A percentile compares a stretch with the other conserved stretches of the same genome.
These are phyloP conservation scores for Sporothrix schenckii DNA, from an alignment of 2,329 filamentous ascomycete genomes.

Conservation along the genomic window DNA sequence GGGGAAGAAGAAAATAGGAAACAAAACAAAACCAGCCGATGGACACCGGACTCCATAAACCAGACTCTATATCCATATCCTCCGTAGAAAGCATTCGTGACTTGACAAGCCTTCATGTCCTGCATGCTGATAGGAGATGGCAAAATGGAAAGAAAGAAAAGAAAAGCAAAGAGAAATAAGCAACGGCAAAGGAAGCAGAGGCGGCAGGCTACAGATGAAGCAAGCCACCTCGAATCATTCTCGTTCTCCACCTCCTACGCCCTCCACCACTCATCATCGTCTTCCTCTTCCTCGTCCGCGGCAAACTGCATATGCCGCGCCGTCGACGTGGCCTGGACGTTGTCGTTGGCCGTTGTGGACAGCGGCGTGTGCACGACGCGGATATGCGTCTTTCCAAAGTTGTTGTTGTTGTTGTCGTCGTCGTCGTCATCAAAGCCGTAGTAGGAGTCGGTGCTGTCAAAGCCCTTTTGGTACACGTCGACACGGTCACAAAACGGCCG, in stretches of 20 bases:
- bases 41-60: neutral
- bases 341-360: too few species aligned
- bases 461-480: neutral
- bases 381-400: neutral
- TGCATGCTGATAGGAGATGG: neutral
- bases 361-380: conserved; percentile 38
- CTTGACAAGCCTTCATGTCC: neutral
- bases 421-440: neutral
- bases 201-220: conserved; percentile 22
- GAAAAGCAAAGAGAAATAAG: neutral
- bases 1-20: neutral
- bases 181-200: neutral
- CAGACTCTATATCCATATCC: neutral
- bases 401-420: neutral
- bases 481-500: neutral
- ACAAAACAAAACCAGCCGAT: conserved; percentile 3
- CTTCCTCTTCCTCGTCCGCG: conserved; percentile 38
- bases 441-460: neutral
- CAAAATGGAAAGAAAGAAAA: neutral
- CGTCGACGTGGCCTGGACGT: conserved; percentile 45
- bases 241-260: neutral
- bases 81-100: too few species aligned
- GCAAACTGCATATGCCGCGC: conserved; percentile 42
- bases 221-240: conserved; percentile 19
- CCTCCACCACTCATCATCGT: conserved; percentile 27